Evolutionary conservation across 768 basidiomycete genomes (phyloP).

Genomic region (Pisolithus tinctorius): DNA sequence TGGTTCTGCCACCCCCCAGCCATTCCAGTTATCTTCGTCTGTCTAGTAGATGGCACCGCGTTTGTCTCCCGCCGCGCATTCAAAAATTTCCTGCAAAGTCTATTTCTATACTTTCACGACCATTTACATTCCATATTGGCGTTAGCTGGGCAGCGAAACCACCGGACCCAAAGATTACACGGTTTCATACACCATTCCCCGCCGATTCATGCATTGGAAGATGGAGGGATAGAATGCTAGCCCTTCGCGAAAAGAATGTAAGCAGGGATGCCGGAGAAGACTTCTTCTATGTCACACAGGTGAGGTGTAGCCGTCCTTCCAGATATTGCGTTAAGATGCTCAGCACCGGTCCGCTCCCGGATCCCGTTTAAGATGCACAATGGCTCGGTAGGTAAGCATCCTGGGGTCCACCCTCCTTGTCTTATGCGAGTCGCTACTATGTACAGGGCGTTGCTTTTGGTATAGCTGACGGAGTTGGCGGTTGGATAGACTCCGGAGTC

Average conservation of each 20-base stretch:
- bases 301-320: constrained; percentile 25
- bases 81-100: constrained; percentile 7
- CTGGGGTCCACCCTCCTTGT: constrained; percentile 8
- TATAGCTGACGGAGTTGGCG: constrained; percentile 90
- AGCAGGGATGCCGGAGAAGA: constrained; percentile 48
- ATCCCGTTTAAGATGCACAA: constrained; percentile 56
- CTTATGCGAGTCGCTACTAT: constrained; percentile 15
- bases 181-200: constrained; percentile 44
- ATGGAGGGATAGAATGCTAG: constrained; percentile 66
- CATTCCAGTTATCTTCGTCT: not conserved
- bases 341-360: not conserved
- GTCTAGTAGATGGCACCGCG: not conserved
- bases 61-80: not conserved
- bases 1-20: constrained; percentile 9
- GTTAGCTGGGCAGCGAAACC: constrained; percentile 77
- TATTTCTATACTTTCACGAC: constrained; percentile 28
- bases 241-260: constrained; percentile 33
- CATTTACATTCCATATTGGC: constrained; percentile 72
- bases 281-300: constrained; percentile 66
- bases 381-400: constrained; percentile 55
- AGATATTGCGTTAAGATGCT: not conserved
- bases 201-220: constrained; percentile 49
- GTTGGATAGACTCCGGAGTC: constrained; percentile 78
- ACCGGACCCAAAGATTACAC: constrained; percentile 30
- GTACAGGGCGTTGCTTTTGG: constrained; percentile 72